Conservation (phyloP, 2,329 filamentous ascomycete genomes). For the Botrytis paeoniae region DNA sequence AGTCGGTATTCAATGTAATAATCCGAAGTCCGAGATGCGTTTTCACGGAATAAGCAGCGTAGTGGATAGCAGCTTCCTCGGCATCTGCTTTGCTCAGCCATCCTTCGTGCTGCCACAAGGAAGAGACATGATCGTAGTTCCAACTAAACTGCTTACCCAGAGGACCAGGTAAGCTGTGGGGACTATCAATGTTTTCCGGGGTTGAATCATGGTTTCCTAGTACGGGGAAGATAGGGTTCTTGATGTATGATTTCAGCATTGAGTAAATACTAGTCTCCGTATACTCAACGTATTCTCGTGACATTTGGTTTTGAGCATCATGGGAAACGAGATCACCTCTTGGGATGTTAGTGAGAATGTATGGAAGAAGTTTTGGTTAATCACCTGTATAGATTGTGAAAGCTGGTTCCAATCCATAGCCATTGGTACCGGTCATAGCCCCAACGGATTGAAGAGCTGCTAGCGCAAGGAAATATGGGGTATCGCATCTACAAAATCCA, state of each 20-base stretch:
- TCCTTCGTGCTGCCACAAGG: constrained; percentile 53
- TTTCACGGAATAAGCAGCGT: constrained; percentile 54
- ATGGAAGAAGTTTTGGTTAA: neutral
- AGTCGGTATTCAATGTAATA: constrained; percentile 53
- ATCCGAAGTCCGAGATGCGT: constrained; percentile 52
- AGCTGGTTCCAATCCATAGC: constrained; percentile 43
- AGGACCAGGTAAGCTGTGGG: constrained; percentile 50
- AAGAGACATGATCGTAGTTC: constrained; percentile 56
- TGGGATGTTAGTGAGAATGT: neutral
- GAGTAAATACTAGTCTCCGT: constrained; percentile 51
- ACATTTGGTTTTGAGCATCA: constrained; percentile 50
- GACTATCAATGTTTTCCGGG: constrained; percentile 51
- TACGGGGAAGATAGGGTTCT: constrained; percentile 53
- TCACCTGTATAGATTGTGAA: constrained; percentile 51
- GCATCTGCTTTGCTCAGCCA: constrained; percentile 50
- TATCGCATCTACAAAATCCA: constrained; percentile 46
- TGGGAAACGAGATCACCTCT: constrained; percentile 54
- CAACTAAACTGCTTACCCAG: constrained; percentile 55
- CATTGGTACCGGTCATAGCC: constrained; percentile 53
- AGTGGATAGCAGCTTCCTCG: constrained; percentile 49
- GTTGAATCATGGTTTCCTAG: constrained; percentile 58
- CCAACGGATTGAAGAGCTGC: constrained; percentile 55
- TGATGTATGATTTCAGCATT: constrained; percentile 55
- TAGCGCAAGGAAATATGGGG: constrained; percentile 55
- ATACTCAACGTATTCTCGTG: constrained; percentile 51